phyloP scores from a whole-genome alignment of 2,329 filamentous ascomycete species.

The Penicillium paneum region DNA sequence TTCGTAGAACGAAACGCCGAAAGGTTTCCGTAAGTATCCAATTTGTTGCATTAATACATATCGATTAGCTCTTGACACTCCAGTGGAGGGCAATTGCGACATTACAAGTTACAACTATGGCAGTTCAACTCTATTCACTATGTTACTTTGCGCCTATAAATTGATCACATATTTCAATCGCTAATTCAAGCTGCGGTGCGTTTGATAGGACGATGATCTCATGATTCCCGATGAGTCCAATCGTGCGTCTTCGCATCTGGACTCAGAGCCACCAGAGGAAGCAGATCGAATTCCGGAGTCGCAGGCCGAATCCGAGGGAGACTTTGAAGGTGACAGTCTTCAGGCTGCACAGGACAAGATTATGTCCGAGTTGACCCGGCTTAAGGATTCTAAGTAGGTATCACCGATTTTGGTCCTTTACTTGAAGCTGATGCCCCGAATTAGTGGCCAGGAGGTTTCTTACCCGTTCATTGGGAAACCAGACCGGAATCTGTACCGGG shows the following conservation, averaged over 20 bases:
- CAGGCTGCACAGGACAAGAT: slow-evolving; percentile 86
- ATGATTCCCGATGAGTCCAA: slow-evolving; percentile 23
- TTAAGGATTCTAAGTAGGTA: slow-evolving; percentile 29
- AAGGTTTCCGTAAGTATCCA: slow-evolving; percentile 55
- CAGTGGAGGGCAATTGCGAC: neutral
- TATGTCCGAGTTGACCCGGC: slow-evolving; percentile 60
- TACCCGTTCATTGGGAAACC: slow-evolving; percentile 77
- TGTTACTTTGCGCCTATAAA: neutral
- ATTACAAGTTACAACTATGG: neutral
- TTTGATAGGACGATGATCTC: slow-evolving; percentile 19
- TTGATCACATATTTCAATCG: neutral
- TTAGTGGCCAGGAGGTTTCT: slow-evolving; percentile 63
- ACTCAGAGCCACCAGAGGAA: slow-evolving; percentile 28
- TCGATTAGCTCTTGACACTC: neutral
- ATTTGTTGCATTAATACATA: neutral
- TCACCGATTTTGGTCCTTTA: slow-evolving; percentile 35
- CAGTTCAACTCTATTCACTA: neutral
- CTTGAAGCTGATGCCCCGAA: slow-evolving; percentile 16
- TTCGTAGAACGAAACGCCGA: slow-evolving; percentile 55
- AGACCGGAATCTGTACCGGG: slow-evolving; percentile 64
- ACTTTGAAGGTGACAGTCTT: slow-evolving; percentile 71
- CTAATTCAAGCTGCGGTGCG: neutral
- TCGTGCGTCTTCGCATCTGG: slow-evolving; percentile 15
- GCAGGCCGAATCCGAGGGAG: slow-evolving; percentile 51
- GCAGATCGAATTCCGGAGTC: slow-evolving; percentile 8